A percentile compares a stretch with the other conserved stretches of the same genome.
These are phyloP conservation scores for Quercus rubra DNA, from an alignment of 306 rosid species.

Conservation along the genomic window DNA sequence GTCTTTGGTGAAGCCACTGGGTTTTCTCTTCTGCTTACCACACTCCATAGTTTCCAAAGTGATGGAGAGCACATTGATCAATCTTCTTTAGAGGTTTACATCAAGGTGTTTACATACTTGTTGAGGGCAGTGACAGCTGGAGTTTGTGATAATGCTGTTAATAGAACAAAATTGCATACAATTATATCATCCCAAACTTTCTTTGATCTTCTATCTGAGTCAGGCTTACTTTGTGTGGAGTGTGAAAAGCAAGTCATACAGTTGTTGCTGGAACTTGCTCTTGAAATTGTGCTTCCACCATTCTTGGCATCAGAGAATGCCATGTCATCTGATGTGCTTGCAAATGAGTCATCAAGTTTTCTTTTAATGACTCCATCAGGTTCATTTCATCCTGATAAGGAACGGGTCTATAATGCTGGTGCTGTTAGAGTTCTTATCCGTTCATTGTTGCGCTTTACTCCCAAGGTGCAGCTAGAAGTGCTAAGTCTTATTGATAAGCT, in stretches of 20 bases:
- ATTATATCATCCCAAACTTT: constrained; percentile 86
- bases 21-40: constrained; percentile 93
- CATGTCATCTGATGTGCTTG: constrained; percentile 37
- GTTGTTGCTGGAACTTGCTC: constrained; percentile 86
- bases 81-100: constrained; percentile 48
- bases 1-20: constrained; percentile 98
- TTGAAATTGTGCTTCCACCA: constrained; percentile 86
- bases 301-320: constrained; percentile 61
- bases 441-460: constrained; percentile 76
- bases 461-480: constrained; percentile 83
- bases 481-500: constrained; percentile 71
- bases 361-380: constrained; percentile 71
- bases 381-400: constrained; percentile 68
- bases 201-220: constrained; percentile 83
- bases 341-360: constrained; percentile 47
- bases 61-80: constrained; percentile 52
- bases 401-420: constrained; percentile 81
- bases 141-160: constrained; percentile 71
- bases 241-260: constrained; percentile 92
- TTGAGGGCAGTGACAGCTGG: constrained; percentile 85
- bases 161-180: constrained; percentile 75
- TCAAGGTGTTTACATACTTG: constrained; percentile 65
- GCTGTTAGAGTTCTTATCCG: constrained; percentile 80
- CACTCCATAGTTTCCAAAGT: constrained; percentile 92
- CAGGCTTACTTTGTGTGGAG: constrained; percentile 89